Conservation (phyloP, 2,329 filamentous ascomycete species). For the Elsinoe ampelina region DNA sequence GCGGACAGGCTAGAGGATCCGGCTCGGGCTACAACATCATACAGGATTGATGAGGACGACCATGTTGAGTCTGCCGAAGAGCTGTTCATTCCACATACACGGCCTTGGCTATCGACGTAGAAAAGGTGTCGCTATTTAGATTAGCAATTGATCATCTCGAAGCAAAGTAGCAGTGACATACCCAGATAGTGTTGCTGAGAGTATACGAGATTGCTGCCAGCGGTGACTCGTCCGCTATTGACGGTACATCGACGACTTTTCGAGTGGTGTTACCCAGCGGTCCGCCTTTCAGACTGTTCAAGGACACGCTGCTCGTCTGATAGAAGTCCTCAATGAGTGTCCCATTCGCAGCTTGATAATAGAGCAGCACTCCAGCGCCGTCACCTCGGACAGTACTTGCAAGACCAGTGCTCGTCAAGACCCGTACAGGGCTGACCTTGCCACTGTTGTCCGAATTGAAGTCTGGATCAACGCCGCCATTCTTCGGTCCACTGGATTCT, state of each 20-base stretch:
- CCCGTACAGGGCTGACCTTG: neutral
- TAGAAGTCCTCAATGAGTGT: constrained; percentile 2
- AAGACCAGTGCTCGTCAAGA: neutral
- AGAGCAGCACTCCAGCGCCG: constrained; percentile 1
- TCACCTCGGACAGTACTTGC: neutral
- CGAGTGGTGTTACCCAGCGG: neutral
- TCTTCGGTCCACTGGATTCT: neutral
- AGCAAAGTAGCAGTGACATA: neutral
- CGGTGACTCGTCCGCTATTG: neutral
- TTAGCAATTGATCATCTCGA: neutral
- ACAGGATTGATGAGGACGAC: neutral
- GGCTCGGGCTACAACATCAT: neutral
- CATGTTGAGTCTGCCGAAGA: neutral
- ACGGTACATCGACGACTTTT: neutral
- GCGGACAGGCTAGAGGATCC: neutral
- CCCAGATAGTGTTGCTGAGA: neutral
- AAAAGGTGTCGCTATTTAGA: neutral
- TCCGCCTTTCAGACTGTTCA: neutral
- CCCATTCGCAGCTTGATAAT: neutral
- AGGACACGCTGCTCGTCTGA: neutral
- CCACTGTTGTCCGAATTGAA: neutral
- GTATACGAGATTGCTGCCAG: neutral
- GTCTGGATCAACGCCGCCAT: neutral
- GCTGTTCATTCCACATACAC: neutral
- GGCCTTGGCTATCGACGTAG: neutral